Evolutionary conservation across 306 rosid genomes (phyloP), one percentile per base, ranked within the genome.

Genomic region (Amphicarpaea edgeworthii): DNA sequence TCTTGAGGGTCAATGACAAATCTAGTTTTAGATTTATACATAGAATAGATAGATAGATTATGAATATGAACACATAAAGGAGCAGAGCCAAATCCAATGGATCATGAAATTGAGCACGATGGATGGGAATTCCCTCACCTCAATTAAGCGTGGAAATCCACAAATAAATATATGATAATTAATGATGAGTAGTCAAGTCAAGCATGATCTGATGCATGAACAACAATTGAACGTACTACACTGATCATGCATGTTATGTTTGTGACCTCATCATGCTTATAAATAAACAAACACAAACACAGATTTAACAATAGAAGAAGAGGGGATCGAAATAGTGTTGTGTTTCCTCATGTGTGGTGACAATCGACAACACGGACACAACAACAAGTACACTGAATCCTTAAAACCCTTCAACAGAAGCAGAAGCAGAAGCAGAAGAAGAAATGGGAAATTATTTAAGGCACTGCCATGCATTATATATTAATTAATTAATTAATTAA

Each of bases 381-480:
- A 30, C 37, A 30, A 30, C n/a, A n/a, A 40, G 47, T 38, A 58
- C 66, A 58, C 66, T 53, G 45, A 71, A 77, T 80, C 79, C 79
- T 80, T 80, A 77, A 82, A 77, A 71, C 58, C 64, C 85, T 79
- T 64, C 12, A 45, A 45, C 53, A 42, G 76, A 70, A 55, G 34
- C 20, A 4, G 20, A 47, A 16, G 16, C 16, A 47, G 54, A 47
- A 47, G 53, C 53, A 71, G 23, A n/a, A 50, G 58, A 66, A 40
- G 68, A 17, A 68, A 12, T 21, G 23, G 8, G 12, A 16, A 28
- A 28, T 28, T 28, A n/a, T n/a, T n/a, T n/a, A 12, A 15, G 58
- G 37, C 51, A 67, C 10, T 24, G 21, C n/a, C 23, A 21, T 63
- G 68, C 38, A 57, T 57, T 57, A 21, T 54, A n/a, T n/a, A n/a